Percentiles rank a stretch among this genome's conserved stretches.
phyloP scores from a whole-genome alignment of 1,284 basidiomycete genomes.

The Fomitopsis betulina region DNA sequence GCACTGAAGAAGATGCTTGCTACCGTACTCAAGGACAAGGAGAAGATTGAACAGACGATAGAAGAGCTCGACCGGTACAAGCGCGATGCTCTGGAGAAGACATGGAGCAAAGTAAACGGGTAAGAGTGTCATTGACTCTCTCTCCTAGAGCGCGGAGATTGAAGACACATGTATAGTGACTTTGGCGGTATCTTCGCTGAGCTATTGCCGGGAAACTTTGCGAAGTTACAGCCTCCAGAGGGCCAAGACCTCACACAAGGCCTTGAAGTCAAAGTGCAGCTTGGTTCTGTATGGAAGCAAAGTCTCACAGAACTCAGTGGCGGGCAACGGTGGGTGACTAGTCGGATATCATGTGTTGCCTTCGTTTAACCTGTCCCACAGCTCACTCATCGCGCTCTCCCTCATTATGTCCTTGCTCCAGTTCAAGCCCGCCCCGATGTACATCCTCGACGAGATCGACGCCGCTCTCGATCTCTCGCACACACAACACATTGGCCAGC shows the following conservation, averaged over 20 bases:
- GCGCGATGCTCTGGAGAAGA: slow-evolving; percentile 88
- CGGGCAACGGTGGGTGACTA: slow-evolving; percentile 77
- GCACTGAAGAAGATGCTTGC: slow-evolving; percentile 85
- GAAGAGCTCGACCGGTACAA: slow-evolving; percentile 93
- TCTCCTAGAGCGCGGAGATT: not conserved
- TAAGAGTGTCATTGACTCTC: slow-evolving; percentile 35
- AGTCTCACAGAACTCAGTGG: slow-evolving; percentile 96
- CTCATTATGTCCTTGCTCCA: slow-evolving; percentile 98
- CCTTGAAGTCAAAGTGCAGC: slow-evolving; percentile 93
- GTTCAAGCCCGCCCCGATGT: slow-evolving; percentile 99
- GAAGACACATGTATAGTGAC: slow-evolving; percentile 51
- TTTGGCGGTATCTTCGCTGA: slow-evolving; percentile 98
- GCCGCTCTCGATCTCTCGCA: slow-evolving; percentile 95
- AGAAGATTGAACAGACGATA: slow-evolving; percentile 95
- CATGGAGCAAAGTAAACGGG: slow-evolving; percentile 95
- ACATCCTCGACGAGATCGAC: slow-evolving; percentile 98
- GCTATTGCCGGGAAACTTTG: slow-evolving; percentile 94
- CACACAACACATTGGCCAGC: slow-evolving; percentile 94
- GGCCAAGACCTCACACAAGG: slow-evolving; percentile 92
- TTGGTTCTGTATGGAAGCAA: slow-evolving; percentile 97
- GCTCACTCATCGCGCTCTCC: slow-evolving; percentile 47
- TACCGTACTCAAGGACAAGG: slow-evolving; percentile 90
- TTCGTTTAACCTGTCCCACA: not conserved
- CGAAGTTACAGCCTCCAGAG: slow-evolving; percentile 92
- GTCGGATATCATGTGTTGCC: not conserved